phyloP scores from a whole-genome alignment of 305 asterid species.

The Fraxinus velutina region DNA sequence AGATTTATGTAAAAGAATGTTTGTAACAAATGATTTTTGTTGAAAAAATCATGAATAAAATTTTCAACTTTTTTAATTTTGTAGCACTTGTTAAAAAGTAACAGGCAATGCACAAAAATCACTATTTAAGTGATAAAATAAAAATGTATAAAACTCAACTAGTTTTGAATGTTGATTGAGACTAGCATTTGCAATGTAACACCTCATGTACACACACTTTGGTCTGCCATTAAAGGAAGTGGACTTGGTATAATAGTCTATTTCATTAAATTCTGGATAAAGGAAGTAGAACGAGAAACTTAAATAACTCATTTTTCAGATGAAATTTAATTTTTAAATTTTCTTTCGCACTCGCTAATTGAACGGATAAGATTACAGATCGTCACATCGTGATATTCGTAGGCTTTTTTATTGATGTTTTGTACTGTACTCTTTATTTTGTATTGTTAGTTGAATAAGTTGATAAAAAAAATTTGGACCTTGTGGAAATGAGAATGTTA shows the following conservation, averaged over 20 bases:
- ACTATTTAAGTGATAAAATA: neutral
- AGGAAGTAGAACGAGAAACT: neutral
- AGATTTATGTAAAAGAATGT: neutral
- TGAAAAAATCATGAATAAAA: neutral
- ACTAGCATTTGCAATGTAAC: neutral
- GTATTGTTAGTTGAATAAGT: neutral
- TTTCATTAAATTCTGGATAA: neutral
- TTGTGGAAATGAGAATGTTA: neutral
- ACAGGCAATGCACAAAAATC: neutral
- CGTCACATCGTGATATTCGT: neutral
- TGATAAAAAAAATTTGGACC: neutral
- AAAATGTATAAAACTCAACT: neutral
- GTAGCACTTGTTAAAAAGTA: neutral
- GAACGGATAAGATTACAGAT: neutral
- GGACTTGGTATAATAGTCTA: neutral
- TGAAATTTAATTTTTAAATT: neutral
- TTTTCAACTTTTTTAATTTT: neutral
- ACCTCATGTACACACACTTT: neutral
- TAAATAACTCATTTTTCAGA: neutral
- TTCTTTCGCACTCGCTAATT: neutral
- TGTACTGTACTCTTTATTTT: neutral
- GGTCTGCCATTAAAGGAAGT: slow-evolving; percentile 4
- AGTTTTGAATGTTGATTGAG: neutral
- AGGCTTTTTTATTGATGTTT: neutral
- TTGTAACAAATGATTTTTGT: neutral